phyloP scores from a whole-genome alignment of 2,329 filamentous ascomycete species.

The Trichoderma sp. region DNA sequence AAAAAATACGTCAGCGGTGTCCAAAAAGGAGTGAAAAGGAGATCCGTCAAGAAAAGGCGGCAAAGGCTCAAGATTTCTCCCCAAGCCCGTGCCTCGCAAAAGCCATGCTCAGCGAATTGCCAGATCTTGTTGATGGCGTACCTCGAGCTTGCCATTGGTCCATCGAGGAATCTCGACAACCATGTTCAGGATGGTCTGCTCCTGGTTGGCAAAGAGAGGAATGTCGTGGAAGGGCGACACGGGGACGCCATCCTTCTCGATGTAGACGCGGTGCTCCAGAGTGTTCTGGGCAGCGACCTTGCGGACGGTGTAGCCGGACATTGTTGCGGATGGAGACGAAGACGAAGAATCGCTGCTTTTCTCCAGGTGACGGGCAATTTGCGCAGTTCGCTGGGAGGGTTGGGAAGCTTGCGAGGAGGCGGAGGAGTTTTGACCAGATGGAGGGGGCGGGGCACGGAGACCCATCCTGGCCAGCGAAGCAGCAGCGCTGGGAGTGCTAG shows the following conservation, averaged over 20 bases:
- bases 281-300: slow-evolving; percentile 91
- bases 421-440: slow-evolving; percentile 30
- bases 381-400: slow-evolving; percentile 50
- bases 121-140: slow-evolving; percentile 44
- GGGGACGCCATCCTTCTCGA: slow-evolving; percentile 94
- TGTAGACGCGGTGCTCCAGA: slow-evolving; percentile 93
- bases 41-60: not conserved
- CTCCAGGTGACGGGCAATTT: slow-evolving; percentile 54
- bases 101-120: not conserved
- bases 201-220: slow-evolving; percentile 93
- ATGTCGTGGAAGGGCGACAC: slow-evolving; percentile 98
- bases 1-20: not conserved
- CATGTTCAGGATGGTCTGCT: slow-evolving; percentile 98
- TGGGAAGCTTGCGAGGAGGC: slow-evolving; percentile 35
- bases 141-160: slow-evolving; percentile 99
- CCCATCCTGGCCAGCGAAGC: slow-evolving; percentile 24
- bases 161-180: slow-evolving; percentile 98
- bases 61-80: not conserved
- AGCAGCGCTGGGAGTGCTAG: not conserved
- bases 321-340: slow-evolving; percentile 34
- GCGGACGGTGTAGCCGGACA: slow-evolving; percentile 72
- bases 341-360: slow-evolving; percentile 23
- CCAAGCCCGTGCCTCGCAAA: not conserved
- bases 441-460: slow-evolving; percentile 41
- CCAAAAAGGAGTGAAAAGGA: not conserved